Conservation (phyloP, 2,329 filamentous ascomycete species). For the Chrysosporium keratinophilum region DNA sequence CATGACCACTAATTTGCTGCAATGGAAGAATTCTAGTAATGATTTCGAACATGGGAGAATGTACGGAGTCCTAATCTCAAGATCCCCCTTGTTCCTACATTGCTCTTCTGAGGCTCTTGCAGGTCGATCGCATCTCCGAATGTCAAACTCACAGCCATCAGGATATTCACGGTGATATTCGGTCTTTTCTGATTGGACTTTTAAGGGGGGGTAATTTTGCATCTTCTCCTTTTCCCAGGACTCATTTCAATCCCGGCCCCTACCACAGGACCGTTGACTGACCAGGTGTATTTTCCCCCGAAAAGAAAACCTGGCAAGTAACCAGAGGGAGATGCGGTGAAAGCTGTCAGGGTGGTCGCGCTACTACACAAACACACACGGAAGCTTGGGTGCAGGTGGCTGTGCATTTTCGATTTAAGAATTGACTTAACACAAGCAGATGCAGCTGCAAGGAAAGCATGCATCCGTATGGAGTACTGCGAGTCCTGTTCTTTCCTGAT, state of each 20-base stretch:
- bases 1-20: too few relatives aligned
- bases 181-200: slow-evolving; percentile 7
- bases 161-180: slow-evolving; percentile 10
- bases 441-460: slow-evolving; percentile 3
- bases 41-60: too few relatives aligned
- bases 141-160: not conserved
- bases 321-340: slow-evolving; percentile 7
- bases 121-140: not conserved
- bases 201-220: not conserved
- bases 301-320: not conserved
- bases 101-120: not conserved
- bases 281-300: not conserved
- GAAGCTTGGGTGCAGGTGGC: slow-evolving; percentile 6
- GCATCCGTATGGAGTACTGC: not conserved
- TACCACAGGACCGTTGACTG: not conserved
- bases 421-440: not conserved
- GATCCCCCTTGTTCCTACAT: not conserved
- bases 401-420: slow-evolving; percentile 3
- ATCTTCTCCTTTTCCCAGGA: not conserved
- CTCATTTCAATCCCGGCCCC: not conserved
- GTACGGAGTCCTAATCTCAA: too few relatives aligned
- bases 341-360: not conserved
- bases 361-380: not conserved
- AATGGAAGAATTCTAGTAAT: too few relatives aligned
- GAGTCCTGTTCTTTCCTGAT: not conserved